A percentile compares a stretch with the other conserved stretches of the same genome.
These are phyloP conservation scores for Scedosporium minutisporum DNA, from an alignment of 2,329 filamentous ascomycete genomes.

Conservation along the genomic window DNA sequence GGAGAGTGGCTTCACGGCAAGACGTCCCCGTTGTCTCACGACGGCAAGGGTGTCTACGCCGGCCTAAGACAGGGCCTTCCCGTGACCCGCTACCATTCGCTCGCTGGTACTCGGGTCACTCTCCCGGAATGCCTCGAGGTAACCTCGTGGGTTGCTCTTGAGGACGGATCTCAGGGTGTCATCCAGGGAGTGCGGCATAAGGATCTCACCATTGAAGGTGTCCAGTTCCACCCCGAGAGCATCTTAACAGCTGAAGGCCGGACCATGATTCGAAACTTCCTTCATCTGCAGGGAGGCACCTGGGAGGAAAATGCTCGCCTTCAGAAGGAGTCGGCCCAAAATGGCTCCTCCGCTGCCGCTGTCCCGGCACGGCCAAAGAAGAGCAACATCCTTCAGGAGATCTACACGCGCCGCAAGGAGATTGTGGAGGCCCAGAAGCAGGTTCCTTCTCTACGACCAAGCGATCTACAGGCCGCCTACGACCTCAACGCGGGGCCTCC, in stretches of 20 bases:
- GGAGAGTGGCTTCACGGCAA: conserved; percentile 97
- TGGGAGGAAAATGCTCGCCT: conserved; percentile 72
- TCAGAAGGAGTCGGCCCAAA: conserved; percentile 27
- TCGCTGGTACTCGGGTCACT: conserved; percentile 83
- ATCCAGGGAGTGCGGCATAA: conserved; percentile 98
- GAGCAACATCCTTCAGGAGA: conserved; percentile 79
- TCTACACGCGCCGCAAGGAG: conserved; percentile 72
- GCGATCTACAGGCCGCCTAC: conserved; percentile 79
- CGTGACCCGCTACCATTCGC: conserved; percentile 91
- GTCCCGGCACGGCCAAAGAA: conserved; percentile 41
- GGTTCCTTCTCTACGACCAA: conserved; percentile 73
- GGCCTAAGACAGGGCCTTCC: conserved; percentile 71
- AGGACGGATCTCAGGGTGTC: conserved; percentile 69
- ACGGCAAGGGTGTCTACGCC: conserved; percentile 82
- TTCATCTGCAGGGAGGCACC: conserved; percentile 78
- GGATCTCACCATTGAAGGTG: conserved; percentile 81
- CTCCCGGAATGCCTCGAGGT: conserved; percentile 80
- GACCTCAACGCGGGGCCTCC: conserved; percentile 77
- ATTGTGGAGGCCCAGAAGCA: conserved; percentile 72
- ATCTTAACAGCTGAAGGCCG: conserved; percentile 87
- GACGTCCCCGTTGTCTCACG: conserved; percentile 83
- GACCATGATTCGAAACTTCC: conserved; percentile 85
- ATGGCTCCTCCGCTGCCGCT: conserved; percentile 16
- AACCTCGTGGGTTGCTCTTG: conserved; percentile 75
- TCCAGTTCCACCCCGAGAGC: conserved; percentile 96